These are phyloP conservation scores for Pestalotiopsis fici DNA, from an alignment of 2,329 filamentous ascomycete genomes.

Conservation along the genomic window DNA sequence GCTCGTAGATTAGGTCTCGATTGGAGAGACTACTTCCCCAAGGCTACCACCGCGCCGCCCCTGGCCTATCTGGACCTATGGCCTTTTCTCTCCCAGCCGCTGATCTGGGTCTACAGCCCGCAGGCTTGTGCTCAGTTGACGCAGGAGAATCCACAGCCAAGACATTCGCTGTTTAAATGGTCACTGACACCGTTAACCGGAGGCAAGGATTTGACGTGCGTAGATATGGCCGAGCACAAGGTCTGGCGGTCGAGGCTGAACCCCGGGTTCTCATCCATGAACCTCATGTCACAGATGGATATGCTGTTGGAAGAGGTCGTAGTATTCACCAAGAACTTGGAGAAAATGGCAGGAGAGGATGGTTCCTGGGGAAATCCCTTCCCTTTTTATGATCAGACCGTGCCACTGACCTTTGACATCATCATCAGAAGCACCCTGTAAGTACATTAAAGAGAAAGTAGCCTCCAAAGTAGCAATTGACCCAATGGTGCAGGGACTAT, in stretches of 20 bases:
- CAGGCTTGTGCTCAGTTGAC: conserved; percentile 13
- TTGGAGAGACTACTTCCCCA: conserved; percentile 17
- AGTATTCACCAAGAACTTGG: conserved; percentile 4
- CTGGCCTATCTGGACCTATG: conserved; percentile 23
- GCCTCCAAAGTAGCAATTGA: no score
- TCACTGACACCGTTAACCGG: conserved; percentile 9
- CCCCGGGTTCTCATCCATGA: conserved; percentile 12
- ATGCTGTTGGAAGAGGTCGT: conserved; percentile 14
- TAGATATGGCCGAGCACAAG: conserved; percentile 2
- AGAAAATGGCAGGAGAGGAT: conserved; percentile 5
- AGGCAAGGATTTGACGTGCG: conserved; percentile 12
- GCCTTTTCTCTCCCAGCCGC: conserved; percentile 16
- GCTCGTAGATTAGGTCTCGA: conserved; percentile 2
- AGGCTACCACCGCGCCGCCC: conserved; percentile 5
- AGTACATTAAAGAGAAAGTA: conserved; percentile 6
- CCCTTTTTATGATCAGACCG: conserved; percentile 12
- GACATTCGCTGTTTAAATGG: conserved; percentile 13
- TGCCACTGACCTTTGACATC: conserved; percentile 16
- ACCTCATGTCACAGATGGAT: background rate
- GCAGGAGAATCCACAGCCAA: conserved; percentile 12
- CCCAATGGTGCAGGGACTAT: background rate
- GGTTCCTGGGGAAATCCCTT: conserved; percentile 12
- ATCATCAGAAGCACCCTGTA: conserved; percentile 15
- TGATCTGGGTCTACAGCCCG: conserved; percentile 11
- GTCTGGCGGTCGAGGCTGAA: conserved; percentile 15